Percentiles rank a stretch among this genome's conserved stretches.
Evolutionary conservation across 768 basidiomycete species (phyloP).

Genomic region (Boletus tylopilopsis): DNA sequence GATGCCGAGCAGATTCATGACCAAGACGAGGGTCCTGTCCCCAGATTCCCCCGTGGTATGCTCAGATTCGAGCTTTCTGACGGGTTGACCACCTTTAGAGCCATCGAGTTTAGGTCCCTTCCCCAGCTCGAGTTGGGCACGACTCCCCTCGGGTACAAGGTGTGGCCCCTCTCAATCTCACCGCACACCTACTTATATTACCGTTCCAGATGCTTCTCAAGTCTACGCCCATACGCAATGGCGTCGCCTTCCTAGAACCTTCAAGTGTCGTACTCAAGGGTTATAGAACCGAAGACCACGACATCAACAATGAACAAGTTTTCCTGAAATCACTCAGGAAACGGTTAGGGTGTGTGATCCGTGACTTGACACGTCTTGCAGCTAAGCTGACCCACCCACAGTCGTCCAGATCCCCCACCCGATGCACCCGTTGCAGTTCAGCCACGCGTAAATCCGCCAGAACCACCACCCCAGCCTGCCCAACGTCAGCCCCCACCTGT

Average conservation of each 20-base stretch:
- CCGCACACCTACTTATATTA: not conserved
- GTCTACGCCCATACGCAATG: conserved; percentile 62
- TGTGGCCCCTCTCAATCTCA: conserved; percentile 23
- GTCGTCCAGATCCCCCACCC: conserved; percentile 25
- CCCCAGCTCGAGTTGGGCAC: conserved; percentile 65
- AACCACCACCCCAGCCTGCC: conserved; percentile 17
- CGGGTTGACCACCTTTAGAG: conserved; percentile 63
- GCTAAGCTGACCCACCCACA: conserved; percentile 1
- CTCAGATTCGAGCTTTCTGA: conserved; percentile 74
- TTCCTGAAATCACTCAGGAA: conserved; percentile 60
- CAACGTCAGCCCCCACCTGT: conserved; percentile 11
- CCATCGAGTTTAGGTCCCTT: conserved; percentile 74
- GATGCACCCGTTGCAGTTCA: conserved; percentile 10
- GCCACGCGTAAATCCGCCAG: conserved; percentile 6
- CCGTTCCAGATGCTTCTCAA: conserved; percentile 59
- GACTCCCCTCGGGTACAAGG: conserved; percentile 84
- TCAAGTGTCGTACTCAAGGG: conserved; percentile 57
- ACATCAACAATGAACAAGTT: conserved; percentile 49
- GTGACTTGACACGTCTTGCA: not conserved
- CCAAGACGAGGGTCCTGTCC: conserved; percentile 69
- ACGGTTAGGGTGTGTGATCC: conserved; percentile 60
- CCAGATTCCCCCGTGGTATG: conserved; percentile 80
- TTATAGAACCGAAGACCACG: conserved; percentile 60
- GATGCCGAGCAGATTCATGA: conserved; percentile 47
- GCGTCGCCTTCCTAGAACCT: conserved; percentile 77